Evolutionary conservation across 345 rosid genomes (phyloP), one percentile per base, ranked within the genome.

Genomic region (Eucalyptus cloeziana): DNA sequence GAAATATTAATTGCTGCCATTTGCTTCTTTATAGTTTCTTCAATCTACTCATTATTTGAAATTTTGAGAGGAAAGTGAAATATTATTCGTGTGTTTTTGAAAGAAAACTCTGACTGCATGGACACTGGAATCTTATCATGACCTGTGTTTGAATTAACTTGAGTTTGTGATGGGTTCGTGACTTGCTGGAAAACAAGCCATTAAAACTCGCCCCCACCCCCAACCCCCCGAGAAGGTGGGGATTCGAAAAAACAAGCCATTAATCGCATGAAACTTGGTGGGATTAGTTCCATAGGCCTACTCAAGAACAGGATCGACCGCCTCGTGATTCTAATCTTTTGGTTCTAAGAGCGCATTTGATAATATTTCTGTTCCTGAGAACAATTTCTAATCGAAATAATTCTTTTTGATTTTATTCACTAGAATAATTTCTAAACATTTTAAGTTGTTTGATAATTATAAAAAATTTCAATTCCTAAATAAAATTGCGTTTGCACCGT

Each of bases 271-370:
- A 62, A 62, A 27, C 4, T 62, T 27, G 17, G 15, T 30, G 33
- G 69, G 16, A 62, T 30, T 3, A 13, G 17, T 30, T 62, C 1
- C 33, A 62, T 62, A 13, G 33, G 30, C 33, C 17, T 24, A 56
- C 30, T 56, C 1, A 24, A 56, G 6, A 24, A 56, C 6, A 24
- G 6, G 9, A 24, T 0, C 0, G 0, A 56, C 0, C 0, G 6
- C 6, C 30, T 56, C 1, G 0, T 56, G 13, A 6, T 56, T 56
- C 13, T 25, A 56, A 24, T 22, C 3, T 56, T 56, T 56, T 56
- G 1, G 6, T 24, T 56, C 30, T 56, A 22, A 44, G 9, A 9
- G 45, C 44, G 44, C 44, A 7, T 43, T 43, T 43, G 6, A 7
- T 43, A 43, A 43, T 7, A 1, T 5, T 43, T 44, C 8, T 44